phyloP scores from a whole-genome alignment of 2,329 filamentous ascomycete genomes.

The Aureobasidium musti region DNA sequence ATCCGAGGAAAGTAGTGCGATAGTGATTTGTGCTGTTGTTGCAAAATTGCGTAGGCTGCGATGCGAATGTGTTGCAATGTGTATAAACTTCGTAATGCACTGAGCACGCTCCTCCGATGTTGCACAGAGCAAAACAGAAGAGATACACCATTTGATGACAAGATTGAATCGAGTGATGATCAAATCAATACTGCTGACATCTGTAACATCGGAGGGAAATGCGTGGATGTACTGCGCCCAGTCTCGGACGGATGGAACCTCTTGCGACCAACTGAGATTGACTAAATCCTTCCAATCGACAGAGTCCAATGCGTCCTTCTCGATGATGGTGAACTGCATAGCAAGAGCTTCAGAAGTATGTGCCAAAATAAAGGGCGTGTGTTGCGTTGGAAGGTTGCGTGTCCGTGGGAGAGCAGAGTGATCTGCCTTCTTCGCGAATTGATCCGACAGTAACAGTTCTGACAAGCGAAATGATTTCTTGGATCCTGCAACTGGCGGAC shows the following conservation, averaged over 20 bases:
- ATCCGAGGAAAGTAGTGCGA: slow-evolving; percentile 74
- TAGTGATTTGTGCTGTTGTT: slow-evolving; percentile 77
- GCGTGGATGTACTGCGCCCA: slow-evolving; percentile 72
- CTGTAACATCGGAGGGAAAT: slow-evolving; percentile 61
- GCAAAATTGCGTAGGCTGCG: slow-evolving; percentile 74
- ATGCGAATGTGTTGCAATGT: slow-evolving; percentile 75
- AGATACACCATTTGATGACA: slow-evolving; percentile 84
- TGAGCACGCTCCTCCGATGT: slow-evolving; percentile 70
- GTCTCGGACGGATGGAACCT: slow-evolving; percentile 47
- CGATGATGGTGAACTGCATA: slow-evolving; percentile 81
- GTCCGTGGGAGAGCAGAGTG: slow-evolving; percentile 19
- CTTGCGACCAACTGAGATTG: slow-evolving; percentile 78
- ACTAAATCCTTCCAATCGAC: slow-evolving; percentile 88
- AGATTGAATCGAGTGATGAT: slow-evolving; percentile 86
- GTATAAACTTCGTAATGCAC: slow-evolving; percentile 78
- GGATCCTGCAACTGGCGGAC: neutral
- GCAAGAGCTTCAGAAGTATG: slow-evolving; percentile 78
- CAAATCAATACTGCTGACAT: slow-evolving; percentile 66
- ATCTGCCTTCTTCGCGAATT: slow-evolving; percentile 19
- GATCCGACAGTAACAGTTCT: slow-evolving; percentile 17
- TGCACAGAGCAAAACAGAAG: slow-evolving; percentile 74
- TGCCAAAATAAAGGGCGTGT: slow-evolving; percentile 77
- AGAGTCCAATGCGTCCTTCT: slow-evolving; percentile 82
- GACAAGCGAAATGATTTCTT: slow-evolving; percentile 24
- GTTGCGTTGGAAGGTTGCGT: slow-evolving; percentile 40